A percentile compares a stretch with the other conserved stretches of the same genome.
Evolutionary conservation across 2,329 filamentous ascomycete species (phyloP).

Genomic region (Pseudodiploospora longispora): DNA sequence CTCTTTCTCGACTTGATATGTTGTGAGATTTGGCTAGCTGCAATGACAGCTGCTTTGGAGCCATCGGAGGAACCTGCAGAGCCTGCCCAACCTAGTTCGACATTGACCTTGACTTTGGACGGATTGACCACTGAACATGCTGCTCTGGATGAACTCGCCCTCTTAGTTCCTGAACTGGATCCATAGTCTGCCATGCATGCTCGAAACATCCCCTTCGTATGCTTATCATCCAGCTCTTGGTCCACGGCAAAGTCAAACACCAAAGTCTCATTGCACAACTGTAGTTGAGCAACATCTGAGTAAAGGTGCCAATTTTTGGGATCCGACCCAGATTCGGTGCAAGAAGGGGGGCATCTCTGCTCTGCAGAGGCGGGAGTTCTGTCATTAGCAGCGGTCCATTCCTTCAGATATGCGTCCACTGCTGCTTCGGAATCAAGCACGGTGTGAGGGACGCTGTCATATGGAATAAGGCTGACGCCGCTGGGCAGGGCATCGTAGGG

Average conservation of each 20-base stretch:
- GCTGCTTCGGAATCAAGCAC: no score
- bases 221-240: neutral
- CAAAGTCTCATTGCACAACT: conserved; percentile 8
- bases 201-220: neutral
- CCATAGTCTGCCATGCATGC: neutral
- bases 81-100: neutral
- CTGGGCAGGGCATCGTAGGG: no score
- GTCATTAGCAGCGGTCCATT: conserved; percentile 1
- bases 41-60: neutral
- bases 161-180: neutral
- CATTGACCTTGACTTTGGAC: conserved; percentile 5
- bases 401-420: neutral
- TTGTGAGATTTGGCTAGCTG: conserved; percentile 3
- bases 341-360: neutral
- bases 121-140: conserved; percentile 4
- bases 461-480: no score
- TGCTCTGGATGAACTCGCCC: neutral
- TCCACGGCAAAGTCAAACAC: neutral
- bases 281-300: conserved; percentile 3
- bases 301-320: neutral
- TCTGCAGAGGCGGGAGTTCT: neutral
- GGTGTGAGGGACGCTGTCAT: no score
- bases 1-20: neutral
- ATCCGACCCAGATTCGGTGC: neutral
- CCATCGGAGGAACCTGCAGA: neutral